Evolutionary conservation across 768 basidiomycete species (phyloP).

Genomic region (Panus rudis): DNA sequence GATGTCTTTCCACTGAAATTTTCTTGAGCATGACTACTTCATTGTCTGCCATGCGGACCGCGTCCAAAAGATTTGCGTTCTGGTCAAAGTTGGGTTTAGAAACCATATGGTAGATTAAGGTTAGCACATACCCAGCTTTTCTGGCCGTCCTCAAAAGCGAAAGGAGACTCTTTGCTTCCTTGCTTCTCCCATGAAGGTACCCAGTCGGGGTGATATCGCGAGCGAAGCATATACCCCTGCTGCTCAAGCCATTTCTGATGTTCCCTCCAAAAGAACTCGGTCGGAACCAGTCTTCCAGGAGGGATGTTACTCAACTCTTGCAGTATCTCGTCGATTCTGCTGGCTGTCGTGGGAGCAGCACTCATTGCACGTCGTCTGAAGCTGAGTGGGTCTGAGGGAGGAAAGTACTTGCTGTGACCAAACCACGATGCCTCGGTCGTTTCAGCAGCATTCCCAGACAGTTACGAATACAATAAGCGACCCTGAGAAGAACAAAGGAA

Average conservation of each 20-base stretch:
- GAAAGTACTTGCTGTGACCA: too few species aligned
- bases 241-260: background rate
- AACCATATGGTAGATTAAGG: background rate
- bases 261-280: constrained; percentile 5
- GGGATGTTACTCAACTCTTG: too few species aligned
- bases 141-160: background rate
- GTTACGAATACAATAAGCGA: too few species aligned
- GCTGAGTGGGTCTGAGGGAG: too few species aligned
- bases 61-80: constrained; percentile 4
- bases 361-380: too few species aligned
- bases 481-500: too few species aligned
- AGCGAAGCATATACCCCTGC: constrained; percentile 2
- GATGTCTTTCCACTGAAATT: constrained; percentile 8
- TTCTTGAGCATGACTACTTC: constrained; percentile 7
- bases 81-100: background rate
- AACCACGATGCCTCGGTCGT: too few species aligned
- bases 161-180: background rate
- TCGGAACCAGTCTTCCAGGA: too few species aligned
- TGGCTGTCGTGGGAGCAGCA: too few species aligned
- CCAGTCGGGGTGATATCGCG: constrained; percentile 5
- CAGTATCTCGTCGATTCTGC: too few species aligned
- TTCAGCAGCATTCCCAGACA: too few species aligned
- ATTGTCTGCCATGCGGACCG: constrained; percentile 2
- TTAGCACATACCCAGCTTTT: background rate
- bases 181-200: constrained; percentile 5